Conservation (phyloP, 2,329 filamentous ascomycete genomes). For the Scytalidium sp. region DNA sequence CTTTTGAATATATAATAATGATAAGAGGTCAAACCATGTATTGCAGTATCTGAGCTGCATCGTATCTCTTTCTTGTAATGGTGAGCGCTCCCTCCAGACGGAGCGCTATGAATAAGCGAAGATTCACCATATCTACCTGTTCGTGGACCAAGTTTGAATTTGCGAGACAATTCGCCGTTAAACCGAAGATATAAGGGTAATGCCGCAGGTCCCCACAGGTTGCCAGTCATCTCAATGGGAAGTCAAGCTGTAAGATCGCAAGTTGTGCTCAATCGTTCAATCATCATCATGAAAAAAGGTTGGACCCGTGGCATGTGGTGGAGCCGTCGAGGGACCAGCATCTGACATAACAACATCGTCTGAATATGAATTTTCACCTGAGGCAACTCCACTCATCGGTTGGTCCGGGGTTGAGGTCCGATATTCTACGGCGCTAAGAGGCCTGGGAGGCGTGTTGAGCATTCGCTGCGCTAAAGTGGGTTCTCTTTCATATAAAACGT, state of each 20-base stretch:
- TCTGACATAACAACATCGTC: slow-evolving; percentile 26
- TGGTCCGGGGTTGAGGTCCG: slow-evolving; percentile 19
- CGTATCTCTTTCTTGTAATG: no score
- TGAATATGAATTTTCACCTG: slow-evolving; percentile 12
- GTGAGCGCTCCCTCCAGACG: no score
- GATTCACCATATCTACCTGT: no score
- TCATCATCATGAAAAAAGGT: slow-evolving; percentile 29
- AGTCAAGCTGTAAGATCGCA: not conserved
- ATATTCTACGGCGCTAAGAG: slow-evolving; percentile 29
- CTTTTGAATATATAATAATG: no score
- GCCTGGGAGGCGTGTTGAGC: slow-evolving; percentile 17
- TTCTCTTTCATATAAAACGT: slow-evolving; percentile 44
- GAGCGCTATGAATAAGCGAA: no score
- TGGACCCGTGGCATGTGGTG: slow-evolving; percentile 20
- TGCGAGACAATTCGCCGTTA: no score
- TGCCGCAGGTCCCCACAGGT: not conserved
- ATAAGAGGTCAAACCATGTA: no score
- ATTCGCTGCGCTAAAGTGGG: slow-evolving; percentile 26
- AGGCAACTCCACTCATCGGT: slow-evolving; percentile 19
- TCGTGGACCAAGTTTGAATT: no score
- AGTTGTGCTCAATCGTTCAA: slow-evolving; percentile 1
- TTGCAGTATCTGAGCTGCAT: no score
- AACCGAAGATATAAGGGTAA: no score
- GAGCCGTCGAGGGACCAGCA: slow-evolving; percentile 25
- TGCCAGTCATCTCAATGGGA: not conserved